phyloP scores from a whole-genome alignment of 1,284 basidiomycete species.

The Cutaneotrichosporon sp. region DNA sequence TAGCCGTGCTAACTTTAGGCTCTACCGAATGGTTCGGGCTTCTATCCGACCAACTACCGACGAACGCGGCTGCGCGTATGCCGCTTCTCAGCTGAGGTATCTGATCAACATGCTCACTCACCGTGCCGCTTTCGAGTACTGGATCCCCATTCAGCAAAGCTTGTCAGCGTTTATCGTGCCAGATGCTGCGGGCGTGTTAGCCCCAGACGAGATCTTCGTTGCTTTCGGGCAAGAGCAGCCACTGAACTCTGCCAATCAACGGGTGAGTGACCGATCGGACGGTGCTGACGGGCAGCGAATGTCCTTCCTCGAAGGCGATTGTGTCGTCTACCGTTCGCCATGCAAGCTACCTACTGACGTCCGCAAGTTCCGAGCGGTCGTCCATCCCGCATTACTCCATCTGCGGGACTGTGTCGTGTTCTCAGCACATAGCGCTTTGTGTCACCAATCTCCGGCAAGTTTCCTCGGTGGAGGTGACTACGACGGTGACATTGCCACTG shows the following conservation, averaged over 20 bases:
- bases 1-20: slow-evolving; percentile 4
- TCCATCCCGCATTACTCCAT: slow-evolving; percentile 36
- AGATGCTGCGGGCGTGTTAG: slow-evolving; percentile 34
- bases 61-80: slow-evolving; percentile 15
- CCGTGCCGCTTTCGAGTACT: slow-evolving; percentile 29
- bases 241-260: slow-evolving; percentile 27
- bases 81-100: slow-evolving; percentile 30
- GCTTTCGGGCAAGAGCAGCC: slow-evolving; percentile 29
- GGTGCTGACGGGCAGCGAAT: slow-evolving; percentile 20
- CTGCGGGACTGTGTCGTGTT: slow-evolving; percentile 44
- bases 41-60: slow-evolving; percentile 29
- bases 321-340: slow-evolving; percentile 37
- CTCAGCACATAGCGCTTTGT: slow-evolving; percentile 34
- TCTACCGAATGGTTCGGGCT: slow-evolving; percentile 17
- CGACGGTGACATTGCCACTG: slow-evolving; percentile 43
- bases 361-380: slow-evolving; percentile 38
- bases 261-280: slow-evolving; percentile 6
- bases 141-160: slow-evolving; percentile 34
- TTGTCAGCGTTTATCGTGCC: slow-evolving; percentile 44
- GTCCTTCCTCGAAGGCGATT: slow-evolving; percentile 32
- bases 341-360: slow-evolving; percentile 48
- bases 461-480: slow-evolving; percentile 47
- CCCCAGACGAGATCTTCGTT: slow-evolving; percentile 41
- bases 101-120: slow-evolving; percentile 28
- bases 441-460: slow-evolving; percentile 40